phyloP scores from a whole-genome alignment of 371 early-diverging fungal genomes.

The Mucor velutinosus region DNA sequence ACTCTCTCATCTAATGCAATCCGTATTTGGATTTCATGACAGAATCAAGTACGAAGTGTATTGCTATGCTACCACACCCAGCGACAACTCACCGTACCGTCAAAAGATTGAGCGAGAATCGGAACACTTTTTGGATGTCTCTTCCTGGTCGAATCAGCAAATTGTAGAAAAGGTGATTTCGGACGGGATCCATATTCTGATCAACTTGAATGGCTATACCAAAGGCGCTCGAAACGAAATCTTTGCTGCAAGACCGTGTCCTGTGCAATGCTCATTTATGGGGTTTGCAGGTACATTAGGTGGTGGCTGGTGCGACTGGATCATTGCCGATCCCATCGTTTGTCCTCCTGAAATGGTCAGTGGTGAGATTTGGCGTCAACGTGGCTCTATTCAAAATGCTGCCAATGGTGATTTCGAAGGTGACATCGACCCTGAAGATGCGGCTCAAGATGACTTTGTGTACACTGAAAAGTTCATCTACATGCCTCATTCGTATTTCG shows the following conservation, averaged over 20 bases:
- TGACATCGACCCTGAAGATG: slow-evolving; percentile 76
- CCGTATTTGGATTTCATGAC: slow-evolving; percentile 92
- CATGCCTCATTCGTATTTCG: slow-evolving; percentile 92
- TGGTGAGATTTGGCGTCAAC: slow-evolving; percentile 65
- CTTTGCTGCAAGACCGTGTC: slow-evolving; percentile 90
- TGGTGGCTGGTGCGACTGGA: slow-evolving; percentile 91
- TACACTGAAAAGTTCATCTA: slow-evolving; percentile 91
- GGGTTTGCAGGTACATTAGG: slow-evolving; percentile 93
- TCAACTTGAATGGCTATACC: slow-evolving; percentile 94
- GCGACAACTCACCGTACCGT: slow-evolving; percentile 81
- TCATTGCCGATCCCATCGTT: slow-evolving; percentile 87
- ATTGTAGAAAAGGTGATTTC: slow-evolving; percentile 73
- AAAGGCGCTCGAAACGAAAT: slow-evolving; percentile 93
- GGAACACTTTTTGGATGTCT: slow-evolving; percentile 80
- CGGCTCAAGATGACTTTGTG: slow-evolving; percentile 63
- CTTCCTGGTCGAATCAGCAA: slow-evolving; percentile 74
- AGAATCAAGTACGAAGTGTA: slow-evolving; percentile 65
- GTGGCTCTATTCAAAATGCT: background rate
- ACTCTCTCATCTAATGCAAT: slow-evolving; percentile 90
- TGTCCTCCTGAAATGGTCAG: slow-evolving; percentile 85
- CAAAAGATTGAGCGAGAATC: slow-evolving; percentile 79
- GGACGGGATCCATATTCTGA: slow-evolving; percentile 86
- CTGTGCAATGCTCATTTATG: slow-evolving; percentile 90
- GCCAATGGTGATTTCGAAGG: slow-evolving; percentile 60
- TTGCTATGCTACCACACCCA: slow-evolving; percentile 84